Conservation (phyloP, 345 rosid species). For the Dipteronia dyeriana region DNA sequence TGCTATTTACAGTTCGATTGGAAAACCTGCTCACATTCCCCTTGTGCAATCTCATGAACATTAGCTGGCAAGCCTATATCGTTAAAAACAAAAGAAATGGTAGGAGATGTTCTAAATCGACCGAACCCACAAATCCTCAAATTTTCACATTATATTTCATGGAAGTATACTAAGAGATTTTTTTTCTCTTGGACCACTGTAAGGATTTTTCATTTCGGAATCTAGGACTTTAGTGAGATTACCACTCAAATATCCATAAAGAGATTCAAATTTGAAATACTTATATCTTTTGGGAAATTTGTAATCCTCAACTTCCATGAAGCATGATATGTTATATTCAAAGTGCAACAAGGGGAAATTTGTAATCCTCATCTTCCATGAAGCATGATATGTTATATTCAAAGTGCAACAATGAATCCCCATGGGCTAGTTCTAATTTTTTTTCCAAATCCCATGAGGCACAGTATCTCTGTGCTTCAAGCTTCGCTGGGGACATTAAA, state of each 20-base stretch:
- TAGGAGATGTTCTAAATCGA: slow-evolving; percentile 30
- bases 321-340: too few relatives aligned
- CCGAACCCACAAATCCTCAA: slow-evolving; percentile 31
- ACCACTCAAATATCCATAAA: slow-evolving; percentile 36
- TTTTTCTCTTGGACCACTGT: slow-evolving; percentile 14
- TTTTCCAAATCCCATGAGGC: slow-evolving; percentile 34
- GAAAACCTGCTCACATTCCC: slow-evolving; percentile 45
- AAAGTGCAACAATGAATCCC: slow-evolving; percentile 8
- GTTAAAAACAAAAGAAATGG: slow-evolving; percentile 31
- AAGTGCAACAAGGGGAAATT: too few relatives aligned
- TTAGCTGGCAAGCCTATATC: slow-evolving; percentile 41
- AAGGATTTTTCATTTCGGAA: slow-evolving; percentile 23
- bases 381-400: slow-evolving; percentile 24
- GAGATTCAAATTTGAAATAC: slow-evolving; percentile 36
- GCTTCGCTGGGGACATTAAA: slow-evolving; percentile 50
- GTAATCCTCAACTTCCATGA: too few relatives aligned
- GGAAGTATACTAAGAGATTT: slow-evolving; percentile 27
- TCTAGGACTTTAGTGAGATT: slow-evolving; percentile 32
- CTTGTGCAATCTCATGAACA: slow-evolving; percentile 37
- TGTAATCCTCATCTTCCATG: slow-evolving; percentile 26
- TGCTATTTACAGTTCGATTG: too few relatives aligned
- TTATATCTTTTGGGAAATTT: slow-evolving; percentile 30
- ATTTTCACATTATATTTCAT: slow-evolving; percentile 38
- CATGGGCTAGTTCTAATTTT: slow-evolving; percentile 24
- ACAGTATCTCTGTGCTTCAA: slow-evolving; percentile 42